Evolutionary conservation across 2,329 filamentous ascomycete genomes (phyloP), one percentile per base, ranked within the genome.

Genomic region (Setomelanomma holmii): DNA sequence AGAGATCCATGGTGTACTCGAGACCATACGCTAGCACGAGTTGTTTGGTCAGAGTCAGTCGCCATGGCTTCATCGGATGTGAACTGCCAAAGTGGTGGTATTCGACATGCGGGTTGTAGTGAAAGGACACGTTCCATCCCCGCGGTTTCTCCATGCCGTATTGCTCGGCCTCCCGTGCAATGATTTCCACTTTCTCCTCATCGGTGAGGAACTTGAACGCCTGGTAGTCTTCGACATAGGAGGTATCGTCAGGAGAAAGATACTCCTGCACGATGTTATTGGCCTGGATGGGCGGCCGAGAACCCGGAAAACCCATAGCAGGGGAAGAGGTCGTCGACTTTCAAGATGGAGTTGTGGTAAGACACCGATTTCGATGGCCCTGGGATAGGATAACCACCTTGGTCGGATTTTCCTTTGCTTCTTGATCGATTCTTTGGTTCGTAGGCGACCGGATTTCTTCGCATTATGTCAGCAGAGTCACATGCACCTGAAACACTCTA

Each of bases 31-130:
- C 89, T 71, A 96, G 88, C 58, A 99, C 91, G 40, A 99, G 85
- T 67, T 95, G 91, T 75, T 99, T 98, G 50, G 95, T 96, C 49
- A 99, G 83, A 14, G 93, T 97, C 59, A 99, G 80, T 30, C 95
- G 90, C 93, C 95, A 98, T 53, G 95, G 95, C 75, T 99, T 99
- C 95, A 99, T 99, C 17, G 95, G 95, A 79, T 99, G 95, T 8
- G 91, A 93, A 77, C 91, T 89, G 61, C 95, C 95, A 74, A 99
- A 99, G 75, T 99, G 95, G 76, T 98, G 93, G 71, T 90, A 89
- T 78, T 99, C 95, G 73, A 98, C 96, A 54, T 91, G 87, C 1
- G 93, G 90, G 68, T 97, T 97, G 78, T 92, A 91, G 75, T 99
- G 95, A 77, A 93, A 98, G 8, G 93, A 97, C 40, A 99, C 93